Conservation (phyloP, 2,329 filamentous ascomycete genomes). For the Pseudogymnoascus sp. region DNA sequence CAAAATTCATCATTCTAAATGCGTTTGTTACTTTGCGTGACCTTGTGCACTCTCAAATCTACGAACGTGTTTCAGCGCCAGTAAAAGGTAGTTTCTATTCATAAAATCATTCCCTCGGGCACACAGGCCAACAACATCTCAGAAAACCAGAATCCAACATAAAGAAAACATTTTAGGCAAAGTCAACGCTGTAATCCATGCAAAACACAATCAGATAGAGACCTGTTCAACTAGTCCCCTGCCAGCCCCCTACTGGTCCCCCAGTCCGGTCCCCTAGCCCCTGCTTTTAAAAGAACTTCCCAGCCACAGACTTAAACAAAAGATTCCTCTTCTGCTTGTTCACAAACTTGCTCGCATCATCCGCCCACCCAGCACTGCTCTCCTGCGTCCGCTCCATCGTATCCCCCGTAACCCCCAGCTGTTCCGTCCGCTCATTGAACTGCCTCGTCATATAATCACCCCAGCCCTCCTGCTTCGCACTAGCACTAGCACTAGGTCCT, state of each 20-base stretch:
- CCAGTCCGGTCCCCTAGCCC: background rate
- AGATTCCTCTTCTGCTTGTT: constrained; percentile 80
- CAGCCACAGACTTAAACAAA: constrained; percentile 59
- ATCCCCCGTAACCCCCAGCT: constrained; percentile 72
- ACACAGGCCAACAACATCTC: background rate
- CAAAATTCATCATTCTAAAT: constrained; percentile 6
- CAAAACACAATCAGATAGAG: background rate
- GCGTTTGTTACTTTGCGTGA: background rate
- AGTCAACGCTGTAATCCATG: background rate
- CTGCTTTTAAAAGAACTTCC: constrained; percentile 39
- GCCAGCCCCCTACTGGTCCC: background rate
- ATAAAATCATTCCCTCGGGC: background rate
- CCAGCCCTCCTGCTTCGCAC: constrained; percentile 50
- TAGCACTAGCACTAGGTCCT: constrained; percentile 25
- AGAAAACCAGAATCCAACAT: background rate
- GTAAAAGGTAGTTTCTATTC: background rate
- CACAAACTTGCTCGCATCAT: constrained; percentile 82
- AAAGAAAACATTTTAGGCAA: background rate
- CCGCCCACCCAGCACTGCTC: constrained; percentile 73
- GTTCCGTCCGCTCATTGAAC: constrained; percentile 84
- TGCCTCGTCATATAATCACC: constrained; percentile 78
- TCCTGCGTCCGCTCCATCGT: constrained; percentile 75
- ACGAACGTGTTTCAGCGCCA: background rate
- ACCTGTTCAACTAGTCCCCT: background rate
- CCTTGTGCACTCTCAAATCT: background rate